phyloP scores from a whole-genome alignment of 768 basidiomycete genomes.

The Pleurotus platypus region DNA sequence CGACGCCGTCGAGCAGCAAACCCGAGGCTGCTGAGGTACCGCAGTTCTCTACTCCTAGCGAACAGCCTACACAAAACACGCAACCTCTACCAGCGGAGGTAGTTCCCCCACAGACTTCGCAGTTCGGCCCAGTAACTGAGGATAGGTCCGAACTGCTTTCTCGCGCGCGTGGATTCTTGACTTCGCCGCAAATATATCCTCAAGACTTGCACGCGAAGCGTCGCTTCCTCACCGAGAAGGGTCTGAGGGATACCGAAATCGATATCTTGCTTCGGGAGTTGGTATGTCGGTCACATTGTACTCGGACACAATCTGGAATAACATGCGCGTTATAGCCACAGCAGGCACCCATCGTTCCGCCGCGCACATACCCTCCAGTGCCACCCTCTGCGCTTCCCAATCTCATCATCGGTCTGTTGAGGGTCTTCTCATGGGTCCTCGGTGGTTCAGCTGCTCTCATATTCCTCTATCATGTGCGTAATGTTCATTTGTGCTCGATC shows the following conservation, averaged over 20 bases:
- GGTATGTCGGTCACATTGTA: slow-evolving; percentile 31
- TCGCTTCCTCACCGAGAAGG: slow-evolving; percentile 67
- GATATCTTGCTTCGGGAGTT: slow-evolving; percentile 51
- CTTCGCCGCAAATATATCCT: slow-evolving; percentile 58
- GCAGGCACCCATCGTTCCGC: slow-evolving; percentile 53
- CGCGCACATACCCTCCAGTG: slow-evolving; percentile 68
- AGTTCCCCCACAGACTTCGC: neutral
- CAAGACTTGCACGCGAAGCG: slow-evolving; percentile 58
- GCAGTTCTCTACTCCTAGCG: no score
- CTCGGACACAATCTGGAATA: neutral
- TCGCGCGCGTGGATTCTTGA: slow-evolving; percentile 62
- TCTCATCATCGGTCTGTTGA: slow-evolving; percentile 56
- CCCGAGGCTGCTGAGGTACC: no score
- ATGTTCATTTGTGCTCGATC: neutral
- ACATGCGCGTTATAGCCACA: slow-evolving; percentile 20
- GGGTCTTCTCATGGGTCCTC: slow-evolving; percentile 63
- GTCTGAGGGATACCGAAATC: slow-evolving; percentile 59
- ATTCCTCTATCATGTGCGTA: slow-evolving; percentile 64
- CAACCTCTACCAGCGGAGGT: neutral
- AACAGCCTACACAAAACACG: no score
- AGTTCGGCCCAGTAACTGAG: neutral
- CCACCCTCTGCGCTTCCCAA: slow-evolving; percentile 68
- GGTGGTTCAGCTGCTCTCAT: slow-evolving; percentile 59
- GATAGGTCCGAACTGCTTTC: slow-evolving; percentile 42
- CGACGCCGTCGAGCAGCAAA: no score